phyloP scores from a whole-genome alignment of 371 early-diverging fungal species.

The Blakeslea trispora region DNA sequence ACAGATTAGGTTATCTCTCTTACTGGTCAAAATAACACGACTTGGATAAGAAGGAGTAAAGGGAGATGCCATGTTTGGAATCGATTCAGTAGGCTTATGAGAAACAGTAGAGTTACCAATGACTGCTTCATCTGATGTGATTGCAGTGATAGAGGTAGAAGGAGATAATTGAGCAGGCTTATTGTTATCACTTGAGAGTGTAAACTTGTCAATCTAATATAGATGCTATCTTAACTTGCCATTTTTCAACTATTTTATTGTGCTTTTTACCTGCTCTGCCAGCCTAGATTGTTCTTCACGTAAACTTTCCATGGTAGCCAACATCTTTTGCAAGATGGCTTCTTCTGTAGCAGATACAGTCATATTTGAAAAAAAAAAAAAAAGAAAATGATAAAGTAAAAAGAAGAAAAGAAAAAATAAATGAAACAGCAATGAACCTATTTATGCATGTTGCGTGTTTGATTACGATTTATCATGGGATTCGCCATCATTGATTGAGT shows the following conservation, averaged over 20 bases:
- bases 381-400: constrained; percentile 4
- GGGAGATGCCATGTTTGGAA: constrained; percentile 5
- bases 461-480: constrained; percentile 13
- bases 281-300: constrained; percentile 29
- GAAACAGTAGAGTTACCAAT: background rate
- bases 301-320: constrained; percentile 31
- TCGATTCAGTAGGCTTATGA: background rate
- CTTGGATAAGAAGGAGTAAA: constrained; percentile 34
- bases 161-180: constrained; percentile 9
- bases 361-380: background rate
- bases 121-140: background rate
- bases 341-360: constrained; percentile 20
- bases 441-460: constrained; percentile 5
- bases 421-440: background rate
- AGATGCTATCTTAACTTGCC: background rate
- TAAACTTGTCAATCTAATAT: constrained; percentile 13
- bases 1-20: no score
- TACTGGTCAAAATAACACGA: constrained; percentile 55
- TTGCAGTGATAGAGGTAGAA: constrained; percentile 13
- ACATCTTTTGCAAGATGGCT: constrained; percentile 27
- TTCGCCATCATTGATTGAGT: background rate
- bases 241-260: background rate
- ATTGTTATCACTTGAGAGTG: background rate
- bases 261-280: constrained; percentile 29
- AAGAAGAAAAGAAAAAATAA: constrained; percentile 7